A percentile compares a stretch with the other conserved stretches of the same genome.
phyloP scores from a whole-genome alignment of 2,329 filamentous ascomycete species.

The Fusarium oligoseptatum region DNA sequence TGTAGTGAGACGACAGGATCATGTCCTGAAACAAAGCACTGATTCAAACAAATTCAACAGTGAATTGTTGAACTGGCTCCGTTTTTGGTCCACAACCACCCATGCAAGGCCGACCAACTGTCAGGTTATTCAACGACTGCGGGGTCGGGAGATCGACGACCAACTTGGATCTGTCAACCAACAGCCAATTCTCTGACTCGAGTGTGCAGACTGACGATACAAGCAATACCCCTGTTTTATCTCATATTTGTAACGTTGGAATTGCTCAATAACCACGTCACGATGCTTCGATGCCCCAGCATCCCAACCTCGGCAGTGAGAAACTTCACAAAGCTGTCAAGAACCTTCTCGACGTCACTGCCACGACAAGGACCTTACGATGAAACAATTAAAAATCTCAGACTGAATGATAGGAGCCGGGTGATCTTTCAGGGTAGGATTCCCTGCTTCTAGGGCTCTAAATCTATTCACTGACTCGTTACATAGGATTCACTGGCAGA shows the following conservation, averaged over 20 bases:
- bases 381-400: conserved; percentile 49
- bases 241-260: background rate
- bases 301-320: background rate
- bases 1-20: background rate
- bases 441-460: too few species aligned
- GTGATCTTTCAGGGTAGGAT: conserved; percentile 54
- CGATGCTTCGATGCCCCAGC: background rate
- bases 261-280: background rate
- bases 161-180: background rate
- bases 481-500: conserved; percentile 54
- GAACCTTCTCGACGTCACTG: background rate
- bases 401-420: conserved; percentile 44
- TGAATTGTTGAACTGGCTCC: background rate
- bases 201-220: background rate
- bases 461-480: background rate
- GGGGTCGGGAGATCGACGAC: background rate
- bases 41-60: background rate
- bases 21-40: background rate
- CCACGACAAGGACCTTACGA: conserved; percentile 34
- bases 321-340: background rate
- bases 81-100: background rate
- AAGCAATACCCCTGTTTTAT: background rate
- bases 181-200: background rate
- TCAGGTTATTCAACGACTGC: background rate
- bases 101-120: background rate